Base-by-base conservation (phyloP, 768 basidiomycete species). In the Lyophyllum shimeji region DNA sequence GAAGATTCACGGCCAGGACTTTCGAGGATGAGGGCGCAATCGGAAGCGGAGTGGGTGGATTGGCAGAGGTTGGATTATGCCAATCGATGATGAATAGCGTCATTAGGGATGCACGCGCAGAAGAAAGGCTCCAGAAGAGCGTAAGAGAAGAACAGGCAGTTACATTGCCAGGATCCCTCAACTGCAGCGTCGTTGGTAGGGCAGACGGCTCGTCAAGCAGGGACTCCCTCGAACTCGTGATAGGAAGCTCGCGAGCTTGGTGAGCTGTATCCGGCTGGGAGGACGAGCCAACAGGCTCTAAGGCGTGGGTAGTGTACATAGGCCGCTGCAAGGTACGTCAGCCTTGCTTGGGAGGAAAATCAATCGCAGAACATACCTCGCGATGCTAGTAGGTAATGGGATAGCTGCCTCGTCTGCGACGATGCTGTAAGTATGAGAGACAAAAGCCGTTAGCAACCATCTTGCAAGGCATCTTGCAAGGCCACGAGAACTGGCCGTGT, bases 1-100 rank as follows among this genome's bases (percentile, higher is more conserved):
- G 55, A 20, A 67, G 52, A 48, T 66, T 58, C 13, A 65, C 67
- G 13, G 68, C 59, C 7, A 74, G 51, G 24, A 61, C 65, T 44
- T 59, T 52, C 27, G 42, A 44, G 24, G 58, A 33, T 25, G 51
- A 49, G 24, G 70, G 55, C 2, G 69, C 68, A 44, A 71, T 55
- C 7, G 62, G 9, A 37, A 15, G 11, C 17, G 46, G 6, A 17
- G 45, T 18, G 20, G 13, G 27, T 29, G 31, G 21, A n/a, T 24
- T 17, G 11, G 44, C 44, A 18, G 43, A 46, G 43, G n/a, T 27
- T 48, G 53, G 39, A 18, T 24, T 23, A 42, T n/a, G 18, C 37
- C 47, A 55, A 6, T 27, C 7, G 2, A 49, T 21, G 27, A 55
- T 40, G 18, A 46, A 40, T 12, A 55, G 25, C 17, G 37, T 49